Evolutionary conservation across 2,329 filamentous ascomycete species (phyloP).

Genomic region (Fusarium sp.): DNA sequence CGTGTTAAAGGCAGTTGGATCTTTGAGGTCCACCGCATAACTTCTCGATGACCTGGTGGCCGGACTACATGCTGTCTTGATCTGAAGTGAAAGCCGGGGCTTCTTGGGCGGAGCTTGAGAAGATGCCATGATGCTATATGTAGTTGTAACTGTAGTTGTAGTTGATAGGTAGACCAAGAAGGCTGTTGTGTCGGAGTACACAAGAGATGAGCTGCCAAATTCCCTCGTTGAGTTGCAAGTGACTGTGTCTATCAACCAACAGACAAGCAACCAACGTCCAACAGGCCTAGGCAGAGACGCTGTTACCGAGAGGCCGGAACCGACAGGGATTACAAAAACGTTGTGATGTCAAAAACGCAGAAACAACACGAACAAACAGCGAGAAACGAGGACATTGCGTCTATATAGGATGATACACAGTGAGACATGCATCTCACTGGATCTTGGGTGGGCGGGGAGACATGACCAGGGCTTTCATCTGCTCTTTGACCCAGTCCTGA

Average conservation of each 20-base stretch:
- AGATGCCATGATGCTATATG: constrained; percentile 47
- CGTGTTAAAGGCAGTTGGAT: constrained; percentile 71
- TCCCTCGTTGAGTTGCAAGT: constrained; percentile 4
- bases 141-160: constrained; percentile 2
- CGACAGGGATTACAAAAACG: constrained; percentile 36
- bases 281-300: constrained; percentile 24
- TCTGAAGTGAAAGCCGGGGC: constrained; percentile 66
- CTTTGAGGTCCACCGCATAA: constrained; percentile 59
- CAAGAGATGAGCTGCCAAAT: constrained; percentile 2
- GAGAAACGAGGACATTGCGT: constrained; percentile 38
- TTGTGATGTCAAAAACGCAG: constrained; percentile 29
- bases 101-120: constrained; percentile 53
- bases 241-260: constrained; percentile 29
- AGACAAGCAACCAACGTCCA: constrained; percentile 26
- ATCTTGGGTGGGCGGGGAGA: constrained; percentile 8
- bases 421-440: constrained; percentile 23
- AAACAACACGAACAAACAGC: constrained; percentile 29
- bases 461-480: constrained; percentile 4
- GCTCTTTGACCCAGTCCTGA: constrained; percentile 15
- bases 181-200: neutral
- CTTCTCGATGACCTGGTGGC: constrained; percentile 47
- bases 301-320: constrained; percentile 37
- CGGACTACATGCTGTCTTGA: constrained; percentile 54
- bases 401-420: constrained; percentile 39
- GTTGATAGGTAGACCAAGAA: neutral